Evolutionary conservation across 805 yeast species (phyloP).

Genomic region (Candida qinlingensis): DNA sequence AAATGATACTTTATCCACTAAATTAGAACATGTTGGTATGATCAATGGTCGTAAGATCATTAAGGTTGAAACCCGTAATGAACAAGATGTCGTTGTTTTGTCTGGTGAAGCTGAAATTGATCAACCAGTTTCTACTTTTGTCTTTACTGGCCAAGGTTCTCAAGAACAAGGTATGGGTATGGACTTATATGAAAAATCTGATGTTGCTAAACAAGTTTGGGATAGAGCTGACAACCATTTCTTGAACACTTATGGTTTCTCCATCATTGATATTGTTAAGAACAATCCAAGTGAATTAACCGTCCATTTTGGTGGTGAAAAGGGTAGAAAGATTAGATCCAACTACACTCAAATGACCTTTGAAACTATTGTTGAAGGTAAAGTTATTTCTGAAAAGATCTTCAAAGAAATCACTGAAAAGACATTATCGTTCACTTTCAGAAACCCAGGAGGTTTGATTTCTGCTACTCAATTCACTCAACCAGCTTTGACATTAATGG

Average conservation of each 20-base stretch:
- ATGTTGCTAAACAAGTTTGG: constrained; percentile 94
- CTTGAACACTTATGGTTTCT: constrained; percentile 91
- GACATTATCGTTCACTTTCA: constrained; percentile 83
- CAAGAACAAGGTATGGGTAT: constrained; percentile 99
- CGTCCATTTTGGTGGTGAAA: constrained; percentile 96
- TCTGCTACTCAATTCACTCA: constrained; percentile 99
- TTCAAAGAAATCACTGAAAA: constrained; percentile 84
- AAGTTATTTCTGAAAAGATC: constrained; percentile 84
- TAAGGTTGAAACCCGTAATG: constrained; percentile 83
- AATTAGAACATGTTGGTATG: constrained; percentile 96
- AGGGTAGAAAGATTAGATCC: constrained; percentile 90
- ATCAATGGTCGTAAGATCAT: constrained; percentile 97
- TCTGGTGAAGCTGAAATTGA: constrained; percentile 98
- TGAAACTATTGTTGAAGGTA: constrained; percentile 86
- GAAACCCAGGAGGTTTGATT: constrained; percentile 88
- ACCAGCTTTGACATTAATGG: constrained; percentile 99
- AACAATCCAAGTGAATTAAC: constrained; percentile 95
- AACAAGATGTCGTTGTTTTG: constrained; percentile 76
- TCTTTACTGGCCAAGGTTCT: constrained; percentile 99
- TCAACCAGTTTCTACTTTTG: constrained; percentile 94
- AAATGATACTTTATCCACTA: constrained; percentile 81
- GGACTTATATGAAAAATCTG: constrained; percentile 90
- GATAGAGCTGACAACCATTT: constrained; percentile 96
- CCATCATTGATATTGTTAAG: constrained; percentile 90
- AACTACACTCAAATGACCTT: constrained; percentile 97